A percentile compares a stretch with the other conserved stretches of the same genome.
These are phyloP conservation scores for Przewalskia tangutica DNA, from an alignment of 257 asterid species.

Conservation along the genomic window DNA sequence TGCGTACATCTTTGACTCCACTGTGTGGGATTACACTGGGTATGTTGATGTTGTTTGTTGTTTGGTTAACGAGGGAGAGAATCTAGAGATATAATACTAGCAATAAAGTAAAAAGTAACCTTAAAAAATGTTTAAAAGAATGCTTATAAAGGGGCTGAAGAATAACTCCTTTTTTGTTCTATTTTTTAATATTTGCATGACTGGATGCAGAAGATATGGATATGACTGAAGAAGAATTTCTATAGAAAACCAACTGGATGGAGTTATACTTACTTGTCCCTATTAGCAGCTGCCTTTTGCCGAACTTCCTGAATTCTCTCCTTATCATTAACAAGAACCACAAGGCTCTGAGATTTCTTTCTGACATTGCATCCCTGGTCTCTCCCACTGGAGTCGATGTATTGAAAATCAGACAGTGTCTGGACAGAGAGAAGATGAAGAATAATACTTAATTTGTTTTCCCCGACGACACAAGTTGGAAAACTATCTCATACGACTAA, in stretches of 20 bases:
- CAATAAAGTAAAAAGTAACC: not conserved
- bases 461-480: not conserved
- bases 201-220: not conserved
- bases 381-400: conserved; percentile 86
- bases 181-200: not conserved
- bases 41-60: too few relatives aligned
- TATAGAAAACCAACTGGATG: not conserved
- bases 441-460: not conserved
- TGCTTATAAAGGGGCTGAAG: not conserved
- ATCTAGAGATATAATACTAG: not conserved
- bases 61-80: not conserved
- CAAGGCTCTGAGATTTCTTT: conserved; percentile 91
- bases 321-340: conserved; percentile 91
- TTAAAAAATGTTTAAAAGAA: not conserved
- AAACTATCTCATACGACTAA: not conserved
- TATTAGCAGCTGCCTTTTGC: conserved; percentile 83
- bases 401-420: conserved; percentile 96
- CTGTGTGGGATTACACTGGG: too few relatives aligned
- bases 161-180: not conserved
- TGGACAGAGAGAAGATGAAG: conserved; percentile 20
- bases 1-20: too few relatives aligned
- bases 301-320: conserved; percentile 97
- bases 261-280: conserved; percentile 68
- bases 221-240: not conserved
- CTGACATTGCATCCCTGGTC: conserved; percentile 97